These are phyloP conservation scores for Bruguiera hainesii DNA, from an alignment of 441 rosid genomes.

Conservation along the genomic window DNA sequence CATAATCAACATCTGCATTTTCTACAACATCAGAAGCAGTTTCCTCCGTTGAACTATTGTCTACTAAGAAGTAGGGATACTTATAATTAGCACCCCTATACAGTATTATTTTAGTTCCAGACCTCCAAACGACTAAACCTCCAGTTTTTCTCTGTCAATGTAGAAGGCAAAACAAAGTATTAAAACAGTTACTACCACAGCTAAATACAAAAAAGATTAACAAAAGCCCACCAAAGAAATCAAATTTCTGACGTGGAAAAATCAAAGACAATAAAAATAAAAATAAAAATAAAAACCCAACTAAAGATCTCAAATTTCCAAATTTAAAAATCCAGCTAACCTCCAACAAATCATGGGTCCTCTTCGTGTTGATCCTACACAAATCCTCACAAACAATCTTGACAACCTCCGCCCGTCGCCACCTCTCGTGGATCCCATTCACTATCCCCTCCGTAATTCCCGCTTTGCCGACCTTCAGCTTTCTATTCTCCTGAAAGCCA, in stretches of 20 bases:
- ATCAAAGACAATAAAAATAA: background rate
- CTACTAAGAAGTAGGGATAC: conserved; percentile 76
- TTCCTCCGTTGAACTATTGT: conserved; percentile 24
- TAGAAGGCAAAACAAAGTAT: background rate
- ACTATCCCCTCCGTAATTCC: conserved; percentile 97
- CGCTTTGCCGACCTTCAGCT: conserved; percentile 82
- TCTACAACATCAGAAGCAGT: conserved; percentile 30
- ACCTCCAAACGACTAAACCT: conserved; percentile 93
- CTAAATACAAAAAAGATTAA: background rate
- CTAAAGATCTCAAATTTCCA: background rate
- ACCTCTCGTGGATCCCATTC: conserved; percentile 96
- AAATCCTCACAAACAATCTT: conserved; percentile 88
- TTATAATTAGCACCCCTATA: conserved; percentile 81
- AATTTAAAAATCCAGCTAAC: conserved; percentile 32
- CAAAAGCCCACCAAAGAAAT: background rate
- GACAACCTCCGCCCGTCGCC: conserved; percentile 81
- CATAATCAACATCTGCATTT: conserved; percentile 20
- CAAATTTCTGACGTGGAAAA: no score
- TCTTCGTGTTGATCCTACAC: conserved; percentile 82
- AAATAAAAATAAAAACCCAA: background rate
- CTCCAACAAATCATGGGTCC: conserved; percentile 96
- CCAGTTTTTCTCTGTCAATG: conserved; percentile 81
- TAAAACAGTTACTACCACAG: background rate
- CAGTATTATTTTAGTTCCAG: conserved; percentile 79
- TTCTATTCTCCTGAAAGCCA: conserved; percentile 68